Base-by-base conservation (phyloP, 352 stramenopile species). In the Phytophthora litchii region DNA sequence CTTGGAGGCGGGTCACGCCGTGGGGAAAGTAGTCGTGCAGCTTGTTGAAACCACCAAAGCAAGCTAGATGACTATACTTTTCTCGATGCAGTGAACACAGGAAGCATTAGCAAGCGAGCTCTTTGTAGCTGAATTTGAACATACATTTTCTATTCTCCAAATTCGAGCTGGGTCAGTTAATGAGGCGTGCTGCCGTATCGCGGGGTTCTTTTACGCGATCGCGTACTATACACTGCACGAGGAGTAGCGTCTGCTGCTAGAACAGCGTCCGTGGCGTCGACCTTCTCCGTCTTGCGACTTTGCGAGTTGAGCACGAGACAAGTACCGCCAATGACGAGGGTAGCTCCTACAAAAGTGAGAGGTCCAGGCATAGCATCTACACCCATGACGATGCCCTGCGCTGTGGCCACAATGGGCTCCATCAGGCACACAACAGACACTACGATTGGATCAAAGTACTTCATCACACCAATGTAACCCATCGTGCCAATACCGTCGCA, bases 391-490 rank as follows among this genome's bases (percentile, higher is more conserved):
- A 92, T 83, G 34, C 87, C 90, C 46, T 96, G 83, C 5, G 74
- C 71, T 11, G 82, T 88, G 3, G 82, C 90, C n/a, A 93, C 69
- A 43, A 96, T 89, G 6, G 89, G 89, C 71, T 97, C 88, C 46
- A 97, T 68, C 14, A 97, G 62, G 48, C 83, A 94, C 21, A 96
- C 85, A 43, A 95, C 90, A 21, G 86, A 88, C 38, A 96, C 74
- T 12, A 97, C 86, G 46, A 97, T 92, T 19, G 89, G 81, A 58
- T 96, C 89, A 60, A 97, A 97, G 71, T 97, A 97, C 58, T 97
- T 97, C 82, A 97, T 92, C 37, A 95, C 87, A 35, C 78, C 89
- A 61, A 97, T 84, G 74, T 95, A 97, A 12, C 89, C 89, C 70
- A 91, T 94, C 10, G 86, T 96, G 40, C 90, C 88, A 17, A 96